phyloP scores from a whole-genome alignment of 148 eudicot genomes.

The Rhododendron kiyosumense region DNA sequence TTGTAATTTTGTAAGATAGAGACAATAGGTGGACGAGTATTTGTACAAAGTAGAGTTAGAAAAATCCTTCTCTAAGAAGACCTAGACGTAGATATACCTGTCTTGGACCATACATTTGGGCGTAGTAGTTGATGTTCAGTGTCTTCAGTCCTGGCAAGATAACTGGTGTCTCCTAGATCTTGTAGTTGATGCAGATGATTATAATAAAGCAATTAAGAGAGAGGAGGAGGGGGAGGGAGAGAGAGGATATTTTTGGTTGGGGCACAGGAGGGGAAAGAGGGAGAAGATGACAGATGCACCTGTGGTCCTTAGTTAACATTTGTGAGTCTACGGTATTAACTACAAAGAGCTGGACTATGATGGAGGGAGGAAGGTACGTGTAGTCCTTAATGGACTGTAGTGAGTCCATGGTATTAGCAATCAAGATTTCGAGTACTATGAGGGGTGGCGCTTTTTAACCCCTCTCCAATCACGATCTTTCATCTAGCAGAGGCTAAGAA shows the following conservation, averaged over 20 bases:
- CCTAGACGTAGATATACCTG: not conserved
- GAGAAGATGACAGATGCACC: not conserved
- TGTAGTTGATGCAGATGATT: not conserved
- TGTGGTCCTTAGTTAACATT: not conserved
- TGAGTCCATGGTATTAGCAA: not conserved
- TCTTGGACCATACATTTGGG: not conserved
- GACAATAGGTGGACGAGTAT: not conserved
- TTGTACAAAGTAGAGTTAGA: not conserved
- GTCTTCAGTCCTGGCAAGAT: not conserved
- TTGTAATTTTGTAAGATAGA: not conserved
- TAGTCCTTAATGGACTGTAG: not conserved
- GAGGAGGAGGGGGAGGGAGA: not conserved
- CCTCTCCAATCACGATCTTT: no score
- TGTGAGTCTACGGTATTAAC: not conserved
- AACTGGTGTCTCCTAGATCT: not conserved
- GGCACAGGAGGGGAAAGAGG: not conserved
- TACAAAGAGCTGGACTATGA: not conserved
- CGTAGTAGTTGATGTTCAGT: not conserved
- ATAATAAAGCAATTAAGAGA: not conserved
- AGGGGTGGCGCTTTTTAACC: no score
- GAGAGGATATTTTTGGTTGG: not conserved
- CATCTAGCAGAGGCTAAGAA: no score
- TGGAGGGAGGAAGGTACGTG: not conserved
- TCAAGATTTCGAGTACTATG: no score
- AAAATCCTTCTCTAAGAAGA: not conserved